Evolutionary conservation across 305 asterid species (phyloP), one percentile per base, ranked within the genome.

Genomic region (Fraxinus greggii): DNA sequence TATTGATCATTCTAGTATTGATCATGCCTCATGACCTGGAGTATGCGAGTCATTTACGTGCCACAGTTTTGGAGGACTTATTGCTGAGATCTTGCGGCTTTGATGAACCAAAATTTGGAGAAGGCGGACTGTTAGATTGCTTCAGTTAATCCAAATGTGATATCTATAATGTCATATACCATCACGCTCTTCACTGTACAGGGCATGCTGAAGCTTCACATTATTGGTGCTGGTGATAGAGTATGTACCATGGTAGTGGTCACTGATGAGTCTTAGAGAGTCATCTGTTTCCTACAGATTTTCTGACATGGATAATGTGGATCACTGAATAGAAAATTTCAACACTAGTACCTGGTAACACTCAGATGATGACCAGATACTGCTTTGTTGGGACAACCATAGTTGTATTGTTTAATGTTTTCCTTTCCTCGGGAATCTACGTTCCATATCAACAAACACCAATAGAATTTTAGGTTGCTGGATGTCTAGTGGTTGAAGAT

Each of bases 121-220:
- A 73, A 79, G 38, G 83, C 75, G 75, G 79, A 70, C 59, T 79
- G 72, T 78, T 65, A 74, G 24, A 73, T 72, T 75, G 65, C 10
- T 28, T 56, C 63, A 1, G 54, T 51, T 15, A 42, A 24, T 26
- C 4, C 32, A 7, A 61, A 24, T 19, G 35, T 76, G 67, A 75
- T 75, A 40, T 3, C 6, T 2, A 40, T 21, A n/a, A 19, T 38
- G 75, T n/a, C 13, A 56, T 61, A 40, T 56, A 59, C 56, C 23
- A 23, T 74, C 33, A 54, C 6, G 7, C 28, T 15, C 59, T 4
- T 80, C 31, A 32, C 72, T 24, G 7, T 48, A 32, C 35, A 8
- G 63, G 36, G 33, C 7, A 24, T 33, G 63, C 40, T 51, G 78
- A 78, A 56, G 45, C 70, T 29, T 78, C 77, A 4, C 38, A 75